These are phyloP conservation scores for Blakeslea trispora DNA, from an alignment of 371 early-diverging fungal genomes.

Conservation along the genomic window DNA sequence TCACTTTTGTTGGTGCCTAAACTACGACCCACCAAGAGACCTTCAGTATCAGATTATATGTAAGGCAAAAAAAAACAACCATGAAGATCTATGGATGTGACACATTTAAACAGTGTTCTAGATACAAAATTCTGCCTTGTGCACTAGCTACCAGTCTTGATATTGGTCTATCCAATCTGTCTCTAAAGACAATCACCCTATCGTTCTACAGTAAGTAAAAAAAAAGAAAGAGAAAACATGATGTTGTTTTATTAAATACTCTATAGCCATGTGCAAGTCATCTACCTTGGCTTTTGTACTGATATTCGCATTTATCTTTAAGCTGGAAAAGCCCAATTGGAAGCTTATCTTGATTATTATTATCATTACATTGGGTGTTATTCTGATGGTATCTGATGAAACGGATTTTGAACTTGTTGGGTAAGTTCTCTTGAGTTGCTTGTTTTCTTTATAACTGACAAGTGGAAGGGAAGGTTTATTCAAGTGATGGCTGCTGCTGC, in stretches of 20 bases:
- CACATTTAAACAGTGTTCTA: too few relatives aligned
- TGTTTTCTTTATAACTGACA: too few relatives aligned
- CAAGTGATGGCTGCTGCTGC: constrained; percentile 81
- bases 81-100: too few relatives aligned
- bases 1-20: constrained; percentile 58
- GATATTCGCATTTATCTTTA: constrained; percentile 86
- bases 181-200: constrained; percentile 81
- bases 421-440: too few relatives aligned
- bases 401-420: constrained; percentile 74
- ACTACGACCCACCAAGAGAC: constrained; percentile 56
- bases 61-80: constrained; percentile 17
- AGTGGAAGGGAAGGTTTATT: constrained; percentile 39
- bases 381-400: constrained; percentile 85
- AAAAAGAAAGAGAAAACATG: background rate
- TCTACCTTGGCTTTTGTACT: constrained; percentile 87
- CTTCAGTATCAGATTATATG: constrained; percentile 62
- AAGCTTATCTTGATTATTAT: constrained; percentile 71
- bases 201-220: constrained; percentile 78
- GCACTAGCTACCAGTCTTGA: constrained; percentile 88
- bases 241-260: background rate
- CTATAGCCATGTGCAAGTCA: constrained; percentile 88
- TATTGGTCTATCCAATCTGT: constrained; percentile 87
- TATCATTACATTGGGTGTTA: constrained; percentile 77
- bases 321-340: constrained; percentile 74
- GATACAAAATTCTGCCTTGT: constrained; percentile 77